Base-by-base conservation (phyloP, 2,329 filamentous ascomycete species). In the Cladophialophora yegresii region DNA sequence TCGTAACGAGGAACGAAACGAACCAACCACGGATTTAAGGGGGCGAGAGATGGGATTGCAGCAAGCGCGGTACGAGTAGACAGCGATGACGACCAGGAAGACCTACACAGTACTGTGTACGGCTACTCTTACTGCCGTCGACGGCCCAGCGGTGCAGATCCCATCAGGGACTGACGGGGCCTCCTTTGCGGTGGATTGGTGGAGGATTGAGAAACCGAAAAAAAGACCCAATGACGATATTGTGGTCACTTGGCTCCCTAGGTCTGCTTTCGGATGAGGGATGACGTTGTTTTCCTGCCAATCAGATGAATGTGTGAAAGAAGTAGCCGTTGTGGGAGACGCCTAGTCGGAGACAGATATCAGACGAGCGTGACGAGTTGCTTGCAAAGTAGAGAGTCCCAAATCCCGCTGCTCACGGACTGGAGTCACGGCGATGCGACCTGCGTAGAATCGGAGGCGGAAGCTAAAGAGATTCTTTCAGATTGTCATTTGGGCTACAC, bases 171-270 rank as follows among this genome's bases (percentile, higher is more conserved):
- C 36, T 43, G 36, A 43, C 16, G 13, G n/a, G n/a, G 22, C 20
- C 47, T 50, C 13, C 23, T 26, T 50, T 50, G 47, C 47, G 23
- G 43, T 13, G 16, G 20, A 22, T 23, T 23, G 51, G 28, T 20
- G 51, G 51, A 54, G 8, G 23, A 54, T 7, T n/a, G 8, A 36
- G 16, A 30, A 3, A 32, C 3, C 28, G n/a, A 33, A 49, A 22
- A 33, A 49, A 22, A 22, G 20, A 13, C 12, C 6, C n/a, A 28
- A 59, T 59, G 57, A 53, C 57, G 57, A 50, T 59, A 36, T 50
- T 49, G 9, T 20, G 47, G 12, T 8, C 26, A 43, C n/a, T n/a
- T n/a, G 40, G 40, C 40, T 43, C n/a, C n/a, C 23, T 20, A 4
- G 20, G 26, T 50, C 9, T 20, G 47, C 47, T 26, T 50, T 50